Percentiles rank a stretch among this genome's conserved stretches.
phyloP scores from a whole-genome alignment of 2,329 filamentous ascomycete species.

The Metarhizium rileyi region DNA sequence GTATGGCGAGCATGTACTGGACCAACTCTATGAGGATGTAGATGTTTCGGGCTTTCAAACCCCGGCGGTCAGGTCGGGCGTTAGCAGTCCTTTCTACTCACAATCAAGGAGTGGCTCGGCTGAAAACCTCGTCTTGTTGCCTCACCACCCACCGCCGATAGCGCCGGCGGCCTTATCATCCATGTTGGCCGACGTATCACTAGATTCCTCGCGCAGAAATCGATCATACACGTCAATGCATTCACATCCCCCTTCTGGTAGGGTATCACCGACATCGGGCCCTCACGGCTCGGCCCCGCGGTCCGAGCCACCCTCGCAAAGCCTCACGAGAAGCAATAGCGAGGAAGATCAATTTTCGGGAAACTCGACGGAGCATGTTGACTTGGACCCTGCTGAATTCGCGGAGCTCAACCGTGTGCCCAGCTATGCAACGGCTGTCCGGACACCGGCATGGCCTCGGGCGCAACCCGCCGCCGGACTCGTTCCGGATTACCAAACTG shows the following conservation, averaged over 20 bases:
- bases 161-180: conserved; percentile 48
- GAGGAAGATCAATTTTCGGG: conserved; percentile 40
- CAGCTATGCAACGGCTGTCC: conserved; percentile 66
- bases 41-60: conserved; percentile 76
- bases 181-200: conserved; percentile 60
- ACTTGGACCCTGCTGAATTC: conserved; percentile 50
- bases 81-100: conserved; percentile 69
- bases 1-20: conserved; percentile 82
- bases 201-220: conserved; percentile 36
- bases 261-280: conserved; percentile 33
- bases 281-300: conserved; percentile 25
- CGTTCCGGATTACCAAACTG: conserved; percentile 60
- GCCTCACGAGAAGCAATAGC: conserved; percentile 44
- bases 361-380: conserved; percentile 46
- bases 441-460: conserved; percentile 48
- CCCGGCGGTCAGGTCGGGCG: conserved; percentile 58
- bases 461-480: conserved; percentile 36
- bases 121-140: conserved; percentile 61
- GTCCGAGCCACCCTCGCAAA: conserved; percentile 34
- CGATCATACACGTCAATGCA: conserved; percentile 35
- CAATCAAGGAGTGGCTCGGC: conserved; percentile 65
- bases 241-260: conserved; percentile 32
- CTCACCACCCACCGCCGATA: conserved; percentile 19
- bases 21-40: conserved; percentile 82
- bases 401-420: conserved; percentile 62